Conservation (phyloP, 768 basidiomycete species). For the Russula compacta region DNA sequence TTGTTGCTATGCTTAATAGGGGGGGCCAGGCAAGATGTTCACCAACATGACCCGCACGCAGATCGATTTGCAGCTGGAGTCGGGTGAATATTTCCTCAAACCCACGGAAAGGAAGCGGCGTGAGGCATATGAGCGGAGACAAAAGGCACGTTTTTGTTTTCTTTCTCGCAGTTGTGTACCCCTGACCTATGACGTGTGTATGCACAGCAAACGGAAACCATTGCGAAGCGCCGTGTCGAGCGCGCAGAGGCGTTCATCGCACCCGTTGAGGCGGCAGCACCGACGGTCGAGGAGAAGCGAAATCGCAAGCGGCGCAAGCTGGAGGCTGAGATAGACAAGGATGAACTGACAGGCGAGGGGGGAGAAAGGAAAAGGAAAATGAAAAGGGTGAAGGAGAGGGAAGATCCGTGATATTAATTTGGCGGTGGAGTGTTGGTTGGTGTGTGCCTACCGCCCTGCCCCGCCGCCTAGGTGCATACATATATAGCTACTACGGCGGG, state of each 20-base stretch:
- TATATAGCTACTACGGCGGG: background rate
- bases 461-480: background rate
- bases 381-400: conserved; percentile 28
- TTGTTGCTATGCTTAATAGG: background rate
- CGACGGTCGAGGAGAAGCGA: conserved; percentile 71
- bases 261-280: conserved; percentile 67
- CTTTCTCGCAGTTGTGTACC: background rate
- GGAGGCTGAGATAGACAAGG: conserved; percentile 27
- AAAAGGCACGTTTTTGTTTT: conserved; percentile 46
- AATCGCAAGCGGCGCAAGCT: conserved; percentile 37
- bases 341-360: conserved; percentile 26
- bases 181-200: background rate
- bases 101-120: conserved; percentile 73
- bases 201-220: conserved; percentile 66
- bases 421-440: background rate
- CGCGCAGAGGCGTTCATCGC: conserved; percentile 85
- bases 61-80: conserved; percentile 91
- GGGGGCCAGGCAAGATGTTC: background rate
- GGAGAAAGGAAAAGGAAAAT: conserved; percentile 34
- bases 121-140: conserved; percentile 60
- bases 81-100: conserved; percentile 98
- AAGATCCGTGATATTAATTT: background rate
- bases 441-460: background rate
- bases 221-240: conserved; percentile 61
- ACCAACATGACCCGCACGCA: conserved; percentile 23